Conservation (phyloP, 768 basidiomycete genomes). For the Leccinum rimulosum region DNA sequence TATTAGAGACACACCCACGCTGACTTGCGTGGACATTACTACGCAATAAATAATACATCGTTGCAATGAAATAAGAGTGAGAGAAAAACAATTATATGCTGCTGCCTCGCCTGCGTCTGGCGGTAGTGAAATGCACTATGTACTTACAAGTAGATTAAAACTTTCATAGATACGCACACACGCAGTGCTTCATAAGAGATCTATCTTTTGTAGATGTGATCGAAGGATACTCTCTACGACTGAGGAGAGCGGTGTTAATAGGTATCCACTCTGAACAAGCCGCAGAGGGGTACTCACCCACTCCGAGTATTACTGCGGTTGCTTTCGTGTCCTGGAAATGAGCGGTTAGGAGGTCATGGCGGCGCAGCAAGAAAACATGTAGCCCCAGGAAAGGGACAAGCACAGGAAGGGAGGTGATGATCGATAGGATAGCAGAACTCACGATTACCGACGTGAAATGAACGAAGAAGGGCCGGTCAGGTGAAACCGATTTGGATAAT, state of each 20-base stretch:
- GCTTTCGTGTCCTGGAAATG: conserved; percentile 63
- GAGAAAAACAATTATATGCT: background rate
- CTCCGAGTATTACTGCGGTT: conserved; percentile 67
- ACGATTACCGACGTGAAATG: conserved; percentile 80
- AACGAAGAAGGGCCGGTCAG: conserved; percentile 64
- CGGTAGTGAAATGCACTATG: background rate
- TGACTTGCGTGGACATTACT: background rate
- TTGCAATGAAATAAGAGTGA: background rate
- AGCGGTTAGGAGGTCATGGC: conserved; percentile 8
- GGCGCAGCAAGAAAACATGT: background rate
- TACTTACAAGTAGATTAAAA: background rate
- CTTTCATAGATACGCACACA: conserved; percentile 2
- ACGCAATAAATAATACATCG: background rate
- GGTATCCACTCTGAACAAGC: conserved; percentile 3
- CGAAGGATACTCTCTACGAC: conserved; percentile 75
- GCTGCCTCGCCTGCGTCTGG: background rate
- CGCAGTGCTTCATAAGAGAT: conserved; percentile 50
- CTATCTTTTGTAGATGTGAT: conserved; percentile 65
- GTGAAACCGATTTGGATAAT: conserved; percentile 60
- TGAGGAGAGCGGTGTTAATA: conserved; percentile 17
- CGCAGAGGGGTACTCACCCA: conserved; percentile 44
- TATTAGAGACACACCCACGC: conserved; percentile 2
- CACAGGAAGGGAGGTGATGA: conserved; percentile 4
- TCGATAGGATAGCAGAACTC: conserved; percentile 30
- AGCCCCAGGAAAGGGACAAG: conserved; percentile 3